Evolutionary conservation across 352 stramenopile genomes (phyloP).

Genomic region (Phytophthora lateralis): DNA sequence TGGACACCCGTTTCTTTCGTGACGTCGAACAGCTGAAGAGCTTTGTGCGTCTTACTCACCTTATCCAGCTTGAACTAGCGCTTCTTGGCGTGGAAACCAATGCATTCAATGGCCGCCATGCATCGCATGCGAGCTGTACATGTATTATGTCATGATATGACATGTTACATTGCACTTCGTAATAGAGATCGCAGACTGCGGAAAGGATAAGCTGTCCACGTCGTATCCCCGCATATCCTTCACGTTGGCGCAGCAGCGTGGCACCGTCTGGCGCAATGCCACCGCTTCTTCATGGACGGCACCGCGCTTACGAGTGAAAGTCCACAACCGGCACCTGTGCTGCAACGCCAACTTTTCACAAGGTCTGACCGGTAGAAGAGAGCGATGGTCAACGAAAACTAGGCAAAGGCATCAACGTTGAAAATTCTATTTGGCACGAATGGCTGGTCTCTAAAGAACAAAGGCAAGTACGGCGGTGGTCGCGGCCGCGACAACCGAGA

Average conservation of each 20-base stretch:
- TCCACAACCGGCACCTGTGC: background rate
- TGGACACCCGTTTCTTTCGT: slow-evolving; percentile 21
- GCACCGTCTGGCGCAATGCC: slow-evolving; percentile 16
- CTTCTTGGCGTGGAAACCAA: background rate
- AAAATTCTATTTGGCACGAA: slow-evolving; percentile 28
- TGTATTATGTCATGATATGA: too few relatives aligned
- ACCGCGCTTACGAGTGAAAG: background rate
- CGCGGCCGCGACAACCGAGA: slow-evolving; percentile 20
- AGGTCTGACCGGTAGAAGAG: background rate
- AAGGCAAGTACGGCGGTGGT: slow-evolving; percentile 26
- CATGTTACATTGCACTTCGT: too few relatives aligned
- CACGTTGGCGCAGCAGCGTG: slow-evolving; percentile 7
- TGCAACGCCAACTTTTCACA: background rate
- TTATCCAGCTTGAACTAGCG: background rate
- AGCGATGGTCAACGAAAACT: background rate
- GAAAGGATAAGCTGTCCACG: slow-evolving; percentile 10
- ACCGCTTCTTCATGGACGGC: slow-evolving; percentile 23
- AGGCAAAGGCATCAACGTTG: slow-evolving; percentile 14
- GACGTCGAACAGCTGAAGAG: slow-evolving; percentile 17
- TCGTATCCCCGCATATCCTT: slow-evolving; percentile 24
- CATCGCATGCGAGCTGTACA: too few relatives aligned
- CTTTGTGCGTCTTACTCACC: background rate
- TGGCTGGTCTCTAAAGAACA: slow-evolving; percentile 28
- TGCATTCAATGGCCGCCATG: background rate
- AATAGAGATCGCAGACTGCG: background rate